These are phyloP conservation scores for Alternaria incomplexa DNA, from an alignment of 2,329 filamentous ascomycete genomes.

Conservation along the genomic window DNA sequence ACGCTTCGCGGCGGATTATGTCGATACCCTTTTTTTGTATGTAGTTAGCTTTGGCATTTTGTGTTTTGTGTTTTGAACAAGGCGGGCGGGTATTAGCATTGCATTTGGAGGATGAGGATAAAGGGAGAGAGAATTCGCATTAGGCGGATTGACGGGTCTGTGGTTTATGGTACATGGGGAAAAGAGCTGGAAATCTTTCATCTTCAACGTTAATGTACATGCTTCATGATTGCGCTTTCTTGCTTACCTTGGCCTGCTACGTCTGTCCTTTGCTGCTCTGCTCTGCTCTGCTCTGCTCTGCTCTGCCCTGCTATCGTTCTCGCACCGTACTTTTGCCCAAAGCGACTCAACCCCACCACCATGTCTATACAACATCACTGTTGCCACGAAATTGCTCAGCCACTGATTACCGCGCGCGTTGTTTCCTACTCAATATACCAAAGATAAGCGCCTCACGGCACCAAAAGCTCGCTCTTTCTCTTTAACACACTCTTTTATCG, in stretches of 20 bases:
- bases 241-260: neutral
- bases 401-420: neutral
- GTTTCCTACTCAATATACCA: conserved; percentile 1
- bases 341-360: neutral
- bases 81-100: neutral
- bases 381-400: neutral
- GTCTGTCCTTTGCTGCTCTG: neutral
- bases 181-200: conserved; percentile 2
- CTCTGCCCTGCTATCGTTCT: neutral
- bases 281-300: neutral
- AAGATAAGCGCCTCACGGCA: conserved; percentile 14
- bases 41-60: conserved; percentile 1
- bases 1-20: conserved; percentile 7
- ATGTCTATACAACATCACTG: neutral
- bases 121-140: neutral
- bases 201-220: conserved; percentile 17
- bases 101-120: neutral
- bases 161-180: neutral
- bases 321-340: neutral
- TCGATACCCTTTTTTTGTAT: conserved; percentile 6
- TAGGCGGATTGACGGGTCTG: neutral
- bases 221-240: neutral
- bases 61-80: neutral
- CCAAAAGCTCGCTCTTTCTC: neutral
- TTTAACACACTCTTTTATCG: neutral